phyloP scores from a whole-genome alignment of 768 basidiomycete species.

The Mycena belliarum region DNA sequence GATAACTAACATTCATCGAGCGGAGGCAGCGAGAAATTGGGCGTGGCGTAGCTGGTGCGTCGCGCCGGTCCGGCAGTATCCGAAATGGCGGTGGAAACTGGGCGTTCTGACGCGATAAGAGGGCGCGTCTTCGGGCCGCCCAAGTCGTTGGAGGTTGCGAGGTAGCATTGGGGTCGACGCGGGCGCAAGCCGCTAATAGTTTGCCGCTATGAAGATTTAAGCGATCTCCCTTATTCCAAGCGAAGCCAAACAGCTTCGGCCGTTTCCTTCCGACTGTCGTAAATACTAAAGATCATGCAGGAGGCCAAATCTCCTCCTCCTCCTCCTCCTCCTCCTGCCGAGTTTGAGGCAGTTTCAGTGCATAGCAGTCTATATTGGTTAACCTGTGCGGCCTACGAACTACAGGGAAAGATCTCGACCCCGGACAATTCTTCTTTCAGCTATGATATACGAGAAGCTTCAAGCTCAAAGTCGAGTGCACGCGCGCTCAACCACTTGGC shows the following conservation, averaged over 20 bases:
- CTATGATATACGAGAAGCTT: too few species aligned
- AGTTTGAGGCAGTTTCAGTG: too few species aligned
- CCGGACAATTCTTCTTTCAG: too few species aligned
- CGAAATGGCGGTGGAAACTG: conserved; percentile 13
- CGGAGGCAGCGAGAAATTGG: conserved; percentile 7
- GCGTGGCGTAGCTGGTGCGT: conserved; percentile 9
- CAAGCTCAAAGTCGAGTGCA: too few species aligned
- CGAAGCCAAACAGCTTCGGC: background rate
- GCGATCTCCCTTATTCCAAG: background rate
- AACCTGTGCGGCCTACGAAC: too few species aligned
- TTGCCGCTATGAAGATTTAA: background rate
- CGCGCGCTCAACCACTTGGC: too few species aligned
- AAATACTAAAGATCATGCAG: too few species aligned
- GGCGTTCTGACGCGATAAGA: conserved; percentile 4
- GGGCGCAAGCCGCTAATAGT: background rate
- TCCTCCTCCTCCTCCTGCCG: too few species aligned
- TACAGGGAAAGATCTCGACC: too few species aligned
- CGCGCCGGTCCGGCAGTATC: conserved; percentile 6
- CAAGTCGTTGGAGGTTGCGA: conserved; percentile 45
- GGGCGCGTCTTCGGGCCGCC: conserved; percentile 25
- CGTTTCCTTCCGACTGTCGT: too few species aligned
- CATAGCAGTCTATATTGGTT: too few species aligned
- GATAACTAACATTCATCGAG: conserved; percentile 3
- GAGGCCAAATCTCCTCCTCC: too few species aligned
- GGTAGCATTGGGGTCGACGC: conserved; percentile 40